Conservation (phyloP, 1,284 basidiomycete species). For the Tylopilus sp. region DNA sequence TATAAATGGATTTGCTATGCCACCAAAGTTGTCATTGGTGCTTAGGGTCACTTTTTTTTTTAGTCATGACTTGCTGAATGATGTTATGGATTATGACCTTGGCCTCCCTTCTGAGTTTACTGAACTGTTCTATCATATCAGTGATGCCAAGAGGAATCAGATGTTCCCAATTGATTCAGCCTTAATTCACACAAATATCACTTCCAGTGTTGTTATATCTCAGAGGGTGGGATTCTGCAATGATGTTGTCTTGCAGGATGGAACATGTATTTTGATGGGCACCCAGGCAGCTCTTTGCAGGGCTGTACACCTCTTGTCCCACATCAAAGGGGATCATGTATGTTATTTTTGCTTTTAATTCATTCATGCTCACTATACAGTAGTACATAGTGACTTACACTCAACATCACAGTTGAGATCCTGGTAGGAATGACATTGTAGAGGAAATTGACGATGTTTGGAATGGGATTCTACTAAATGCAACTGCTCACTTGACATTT, state of each 20-base stretch:
- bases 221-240: too few species aligned
- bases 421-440: slow-evolving; percentile 4
- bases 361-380: neutral
- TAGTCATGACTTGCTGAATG: neutral
- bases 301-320: slow-evolving; percentile 13
- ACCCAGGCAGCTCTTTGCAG: neutral
- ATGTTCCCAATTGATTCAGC: slow-evolving; percentile 11
- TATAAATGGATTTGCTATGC: slow-evolving; percentile 21
- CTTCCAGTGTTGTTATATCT: too few species aligned
- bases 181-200: neutral
- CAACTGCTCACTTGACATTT: neutral
- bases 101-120: slow-evolving; percentile 6
- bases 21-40: slow-evolving; percentile 6
- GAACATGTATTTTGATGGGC: slow-evolving; percentile 3
- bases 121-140: slow-evolving; percentile 21
- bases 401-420: slow-evolving; percentile 1
- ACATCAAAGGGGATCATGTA: slow-evolving; percentile 16
- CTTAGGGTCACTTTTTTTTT: slow-evolving; percentile 13
- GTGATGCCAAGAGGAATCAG: slow-evolving; percentile 1
- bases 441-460: neutral
- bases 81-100: neutral
- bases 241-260: too few species aligned
- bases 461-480: slow-evolving; percentile 9
- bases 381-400: slow-evolving; percentile 12
- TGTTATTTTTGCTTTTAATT: neutral